Evolutionary conservation across 345 rosid species (phyloP).

Genomic region (Murraya paniculata): DNA sequence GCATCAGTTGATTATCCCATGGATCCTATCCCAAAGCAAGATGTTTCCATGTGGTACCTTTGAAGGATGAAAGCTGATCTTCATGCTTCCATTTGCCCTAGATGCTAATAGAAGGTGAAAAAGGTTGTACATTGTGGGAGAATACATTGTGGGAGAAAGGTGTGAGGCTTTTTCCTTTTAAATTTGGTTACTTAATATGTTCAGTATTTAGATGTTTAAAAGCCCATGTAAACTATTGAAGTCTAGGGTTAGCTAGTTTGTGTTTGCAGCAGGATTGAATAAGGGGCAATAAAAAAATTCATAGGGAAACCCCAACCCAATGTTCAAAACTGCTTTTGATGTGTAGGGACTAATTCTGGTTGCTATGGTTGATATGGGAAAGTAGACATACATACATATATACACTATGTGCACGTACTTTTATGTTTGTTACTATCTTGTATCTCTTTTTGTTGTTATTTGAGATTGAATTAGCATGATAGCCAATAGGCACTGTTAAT

Average conservation of each 20-base stretch:
- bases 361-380: conserved; percentile 3
- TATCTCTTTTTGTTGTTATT: neutral
- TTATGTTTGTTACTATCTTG: neutral
- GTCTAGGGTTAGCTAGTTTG: conserved; percentile 14
- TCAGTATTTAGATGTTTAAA: conserved; percentile 14
- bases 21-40: conserved; percentile 33
- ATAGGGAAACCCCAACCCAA: conserved; percentile 1
- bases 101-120: neutral
- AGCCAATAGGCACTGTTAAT: neutral
- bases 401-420: neutral
- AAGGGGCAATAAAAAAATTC: conserved; percentile 14
- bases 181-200: conserved; percentile 3
- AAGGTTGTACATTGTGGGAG: conserved; percentile 3
- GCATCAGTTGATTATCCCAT: conserved; percentile 20
- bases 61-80: conserved; percentile 11
- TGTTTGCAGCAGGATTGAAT: conserved; percentile 13
- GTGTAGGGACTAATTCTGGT: neutral
- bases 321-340: conserved; percentile 16
- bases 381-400: conserved; percentile 9
- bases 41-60: conserved; percentile 30
- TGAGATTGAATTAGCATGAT: neutral
- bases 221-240: neutral
- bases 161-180: conserved; percentile 3
- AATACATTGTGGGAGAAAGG: neutral
- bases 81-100: neutral